These are phyloP conservation scores for Monosporascus sp. DNA, from an alignment of 2,329 filamentous ascomycete genomes.

Conservation along the genomic window DNA sequence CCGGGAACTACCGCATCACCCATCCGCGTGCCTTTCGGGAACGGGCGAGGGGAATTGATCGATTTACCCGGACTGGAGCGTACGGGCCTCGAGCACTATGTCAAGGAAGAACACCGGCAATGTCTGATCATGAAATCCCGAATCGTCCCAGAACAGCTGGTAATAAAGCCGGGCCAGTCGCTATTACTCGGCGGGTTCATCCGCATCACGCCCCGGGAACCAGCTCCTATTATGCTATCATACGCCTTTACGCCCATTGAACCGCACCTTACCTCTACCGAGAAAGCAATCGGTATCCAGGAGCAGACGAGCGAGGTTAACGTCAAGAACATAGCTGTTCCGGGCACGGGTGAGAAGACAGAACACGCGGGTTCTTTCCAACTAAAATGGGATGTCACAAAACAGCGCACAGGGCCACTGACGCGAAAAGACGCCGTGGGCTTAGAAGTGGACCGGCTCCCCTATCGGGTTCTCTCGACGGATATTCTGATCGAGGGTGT, in stretches of 20 bases:
- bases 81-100: constrained; percentile 64
- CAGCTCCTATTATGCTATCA: constrained; percentile 63
- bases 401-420: constrained; percentile 66
- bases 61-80: constrained; percentile 84
- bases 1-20: constrained; percentile 94
- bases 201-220: constrained; percentile 71
- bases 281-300: constrained; percentile 74
- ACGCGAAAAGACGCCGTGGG: constrained; percentile 58
- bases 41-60: constrained; percentile 81
- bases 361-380: constrained; percentile 68
- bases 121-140: constrained; percentile 75
- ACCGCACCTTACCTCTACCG: constrained; percentile 70
- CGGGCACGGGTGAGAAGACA: constrained; percentile 53
- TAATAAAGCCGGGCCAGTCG: constrained; percentile 71
- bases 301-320: constrained; percentile 53
- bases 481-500: constrained; percentile 90
- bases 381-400: constrained; percentile 80
- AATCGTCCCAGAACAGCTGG: constrained; percentile 65
- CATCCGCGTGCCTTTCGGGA: constrained; percentile 86
- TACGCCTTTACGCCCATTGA: constrained; percentile 81
- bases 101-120: constrained; percentile 59
- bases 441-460: constrained; percentile 62
- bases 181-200: constrained; percentile 82
- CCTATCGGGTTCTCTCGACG: constrained; percentile 72
- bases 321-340: constrained; percentile 58